Percentiles rank a stretch among this genome's conserved stretches.
phyloP scores from a whole-genome alignment of 805 yeast genomes.

The Alloascoidea hylecoeti region DNA sequence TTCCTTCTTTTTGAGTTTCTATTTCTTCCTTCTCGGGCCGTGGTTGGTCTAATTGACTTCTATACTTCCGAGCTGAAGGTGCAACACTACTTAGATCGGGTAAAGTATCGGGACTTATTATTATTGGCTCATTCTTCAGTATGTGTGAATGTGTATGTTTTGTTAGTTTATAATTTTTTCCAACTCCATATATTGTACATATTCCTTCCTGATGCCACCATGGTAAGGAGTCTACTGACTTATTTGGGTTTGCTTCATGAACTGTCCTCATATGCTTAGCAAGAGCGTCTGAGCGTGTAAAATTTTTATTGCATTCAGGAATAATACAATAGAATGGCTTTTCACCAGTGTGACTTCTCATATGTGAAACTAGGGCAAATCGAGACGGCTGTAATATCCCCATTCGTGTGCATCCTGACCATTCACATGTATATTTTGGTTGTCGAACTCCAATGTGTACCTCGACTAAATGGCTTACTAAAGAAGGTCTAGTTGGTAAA shows the following conservation, averaged over 20 bases:
- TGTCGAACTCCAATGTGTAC: constrained; percentile 21
- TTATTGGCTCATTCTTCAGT: constrained; percentile 2
- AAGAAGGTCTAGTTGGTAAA: constrained; percentile 19
- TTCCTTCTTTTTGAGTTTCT: constrained; percentile 3
- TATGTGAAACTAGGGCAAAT: constrained; percentile 46
- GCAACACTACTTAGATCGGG: background rate
- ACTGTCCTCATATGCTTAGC: constrained; percentile 48
- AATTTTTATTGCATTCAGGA: constrained; percentile 51
- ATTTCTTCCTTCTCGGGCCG: background rate
- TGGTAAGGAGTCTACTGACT: constrained; percentile 8
- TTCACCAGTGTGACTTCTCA: constrained; percentile 54
- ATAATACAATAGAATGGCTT: constrained; percentile 50
- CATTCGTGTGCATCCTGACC: constrained; percentile 43
- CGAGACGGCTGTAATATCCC: constrained; percentile 39
- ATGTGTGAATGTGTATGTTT: constrained; percentile 2
- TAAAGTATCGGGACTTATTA: constrained; percentile 1
- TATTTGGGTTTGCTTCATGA: constrained; percentile 27
- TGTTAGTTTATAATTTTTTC: constrained; percentile 4
- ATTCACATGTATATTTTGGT: constrained; percentile 36
- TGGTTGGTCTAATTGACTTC: background rate
- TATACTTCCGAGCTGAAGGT: background rate
- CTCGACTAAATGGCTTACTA: constrained; percentile 24
- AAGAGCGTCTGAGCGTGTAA: constrained; percentile 46
- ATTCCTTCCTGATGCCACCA: constrained; percentile 2
- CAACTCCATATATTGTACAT: constrained; percentile 3